These are phyloP conservation scores for Leptosphaerulina australis DNA, from an alignment of 2,329 filamentous ascomycete genomes.

Conservation along the genomic window DNA sequence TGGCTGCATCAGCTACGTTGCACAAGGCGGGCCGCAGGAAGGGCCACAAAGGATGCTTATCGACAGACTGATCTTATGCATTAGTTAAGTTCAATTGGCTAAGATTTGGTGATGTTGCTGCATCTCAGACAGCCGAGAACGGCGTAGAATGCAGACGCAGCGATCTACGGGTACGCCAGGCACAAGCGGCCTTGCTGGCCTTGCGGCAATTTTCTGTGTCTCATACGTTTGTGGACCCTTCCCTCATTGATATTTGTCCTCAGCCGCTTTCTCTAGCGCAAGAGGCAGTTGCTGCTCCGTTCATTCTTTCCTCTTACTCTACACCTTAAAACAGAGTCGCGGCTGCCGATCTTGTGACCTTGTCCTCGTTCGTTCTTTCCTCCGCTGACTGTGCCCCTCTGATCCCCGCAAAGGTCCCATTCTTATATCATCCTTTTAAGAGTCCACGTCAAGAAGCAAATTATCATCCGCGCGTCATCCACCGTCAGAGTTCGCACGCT, in stretches of 20 bases:
- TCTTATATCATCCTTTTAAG: conserved; percentile 6
- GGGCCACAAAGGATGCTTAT: neutral
- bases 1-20: conserved; percentile 9
- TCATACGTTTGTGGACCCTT: conserved; percentile 5
- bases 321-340: conserved; percentile 2
- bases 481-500: neutral
- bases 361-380: conserved; percentile 4
- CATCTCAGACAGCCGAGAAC: conserved; percentile 10
- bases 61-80: neutral
- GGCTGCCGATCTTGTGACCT: conserved; percentile 14
- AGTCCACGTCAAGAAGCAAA: conserved; percentile 16
- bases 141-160: conserved; percentile 16
- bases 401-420: conserved; percentile 15
- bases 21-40: conserved; percentile 3
- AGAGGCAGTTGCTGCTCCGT: conserved; percentile 11
- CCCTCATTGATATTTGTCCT: neutral
- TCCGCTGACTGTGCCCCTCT: conserved; percentile 7
- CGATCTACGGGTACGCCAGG: conserved; percentile 18
- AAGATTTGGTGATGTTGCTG: conserved; percentile 4
- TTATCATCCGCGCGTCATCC: conserved; percentile 14
- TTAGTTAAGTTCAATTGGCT: conserved; percentile 2
- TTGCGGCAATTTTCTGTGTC: conserved; percentile 13
- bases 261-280: conserved; percentile 9
- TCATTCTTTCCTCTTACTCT: neutral
- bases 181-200: conserved; percentile 16